Evolutionary conservation across 2,329 filamentous ascomycete genomes (phyloP).

Genomic region (Colletotrichum sp.): DNA sequence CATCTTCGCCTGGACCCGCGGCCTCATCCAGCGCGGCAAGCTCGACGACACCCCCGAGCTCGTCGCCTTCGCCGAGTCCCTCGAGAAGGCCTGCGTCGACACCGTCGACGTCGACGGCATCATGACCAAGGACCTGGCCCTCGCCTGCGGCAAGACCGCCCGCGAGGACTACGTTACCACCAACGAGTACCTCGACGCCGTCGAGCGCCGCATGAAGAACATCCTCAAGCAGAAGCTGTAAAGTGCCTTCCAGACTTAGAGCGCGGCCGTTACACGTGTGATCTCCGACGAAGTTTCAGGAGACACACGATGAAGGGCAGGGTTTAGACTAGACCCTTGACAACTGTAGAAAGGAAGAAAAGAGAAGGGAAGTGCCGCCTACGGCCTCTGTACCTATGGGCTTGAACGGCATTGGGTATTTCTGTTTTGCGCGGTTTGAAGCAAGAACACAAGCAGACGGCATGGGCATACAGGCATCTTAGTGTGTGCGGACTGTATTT

Average conservation of each 20-base stretch:
- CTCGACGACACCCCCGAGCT: slow-evolving; percentile 93
- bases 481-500: background rate
- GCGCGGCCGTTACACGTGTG: background rate
- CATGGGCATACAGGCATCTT: background rate
- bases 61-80: slow-evolving; percentile 85
- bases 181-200: slow-evolving; percentile 87
- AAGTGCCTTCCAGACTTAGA: slow-evolving; percentile 15
- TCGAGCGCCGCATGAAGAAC: slow-evolving; percentile 87
- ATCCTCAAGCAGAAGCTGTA: slow-evolving; percentile 81
- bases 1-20: slow-evolving; percentile 99
- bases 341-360: background rate
- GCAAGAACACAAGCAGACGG: background rate
- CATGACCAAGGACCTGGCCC: slow-evolving; percentile 99
- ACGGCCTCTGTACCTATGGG: slow-evolving; percentile 4
- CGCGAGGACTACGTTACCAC: slow-evolving; percentile 90
- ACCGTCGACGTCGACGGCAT: slow-evolving; percentile 92
- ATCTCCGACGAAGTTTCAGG: background rate
- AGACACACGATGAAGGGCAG: background rate
- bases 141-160: slow-evolving; percentile 88
- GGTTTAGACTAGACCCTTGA: background rate
- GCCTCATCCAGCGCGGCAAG: slow-evolving; percentile 89
- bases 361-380: background rate
- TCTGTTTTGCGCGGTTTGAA: background rate
- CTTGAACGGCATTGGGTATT: background rate
- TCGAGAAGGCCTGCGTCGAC: slow-evolving; percentile 93